Evolutionary conservation across 2,329 filamentous ascomycete species (phyloP), one percentile per base, ranked within the genome.

Genomic region (Akanthomyces muscarius): DNA sequence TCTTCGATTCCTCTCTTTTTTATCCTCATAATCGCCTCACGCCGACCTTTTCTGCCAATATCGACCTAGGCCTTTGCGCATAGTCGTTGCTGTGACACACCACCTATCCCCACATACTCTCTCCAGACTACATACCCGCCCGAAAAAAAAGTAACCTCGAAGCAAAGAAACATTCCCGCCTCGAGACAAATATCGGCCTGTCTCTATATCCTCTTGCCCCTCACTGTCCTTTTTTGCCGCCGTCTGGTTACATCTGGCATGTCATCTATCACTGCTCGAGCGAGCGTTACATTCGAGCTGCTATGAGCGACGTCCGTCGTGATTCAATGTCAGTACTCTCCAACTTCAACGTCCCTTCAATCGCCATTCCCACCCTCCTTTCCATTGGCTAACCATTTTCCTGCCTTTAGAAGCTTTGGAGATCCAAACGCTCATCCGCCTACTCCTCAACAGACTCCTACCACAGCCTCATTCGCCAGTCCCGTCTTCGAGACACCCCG

Each of bases 261-360:
- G 62, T 44, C 63, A 33, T 21, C 51, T 33, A 53, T 41, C 55
- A 21, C 36, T 41, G 59, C 55, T 63, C 33, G 44, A 57, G 59
- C 48, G 28, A 60, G 62, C 62, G 54, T 59, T 61, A 51, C 62
- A 63, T 65, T 64, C 65, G 68, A 75, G 71, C 68, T 85, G 84
- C 82, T 86, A 88, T 88, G 85, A 87, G 79, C 81, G 82, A 81
- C 77, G 81, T 86, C 76, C 80, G 81, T 77, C 76, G 76, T 73
- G 75, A 76, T 76, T 78, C 79, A 73, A 86, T 83, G 85, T 68
- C 51, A 60, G 59, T 28, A 44, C 62, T 45, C 61, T 66, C 64
- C 65, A 64, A 21, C 33, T 23, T 48, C n/a, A 4, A 47, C 23
- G 33, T 38, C 18, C 33, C 42, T 55, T 25, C 8, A 4, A 8